These are phyloP conservation scores for Candida sanyaensis DNA, from an alignment of 1,139 yeast species.

Conservation along the genomic window DNA sequence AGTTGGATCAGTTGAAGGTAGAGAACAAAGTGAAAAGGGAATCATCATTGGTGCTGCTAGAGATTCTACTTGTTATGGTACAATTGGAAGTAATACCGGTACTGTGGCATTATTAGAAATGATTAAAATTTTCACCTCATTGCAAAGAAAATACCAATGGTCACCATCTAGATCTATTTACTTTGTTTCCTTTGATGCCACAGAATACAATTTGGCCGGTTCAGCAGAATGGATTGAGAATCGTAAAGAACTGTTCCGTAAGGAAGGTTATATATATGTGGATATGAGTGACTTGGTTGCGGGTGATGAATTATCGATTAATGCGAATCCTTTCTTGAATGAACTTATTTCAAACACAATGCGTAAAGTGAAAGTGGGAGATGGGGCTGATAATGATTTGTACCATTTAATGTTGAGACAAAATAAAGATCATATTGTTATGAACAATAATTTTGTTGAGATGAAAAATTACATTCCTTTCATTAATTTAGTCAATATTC, in stretches of 20 bases:
- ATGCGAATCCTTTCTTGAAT: constrained; percentile 69
- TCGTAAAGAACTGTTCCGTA: constrained; percentile 50
- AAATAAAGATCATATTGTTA: constrained; percentile 26
- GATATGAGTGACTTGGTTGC: constrained; percentile 77
- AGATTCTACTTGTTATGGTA: constrained; percentile 78
- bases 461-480: constrained; percentile 73
- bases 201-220: constrained; percentile 83
- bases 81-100: constrained; percentile 73
- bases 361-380: constrained; percentile 27
- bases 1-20: constrained; percentile 74
- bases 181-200: constrained; percentile 86
- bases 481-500: constrained; percentile 63
- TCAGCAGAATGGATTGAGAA: constrained; percentile 76
- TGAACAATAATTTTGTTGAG: constrained; percentile 46
- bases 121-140: constrained; percentile 66
- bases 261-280: constrained; percentile 70
- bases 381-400: constrained; percentile 20
- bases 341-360: constrained; percentile 44
- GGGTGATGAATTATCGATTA: constrained; percentile 58
- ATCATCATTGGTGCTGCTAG: constrained; percentile 83
- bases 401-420: constrained; percentile 21
- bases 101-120: constrained; percentile 73
- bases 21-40: constrained; percentile 76
- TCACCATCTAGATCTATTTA: constrained; percentile 79
- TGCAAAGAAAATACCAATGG: constrained; percentile 74